A percentile compares a stretch with the other conserved stretches of the same genome.
phyloP scores from a whole-genome alignment of 352 stramenopile species.

The Globisporangium barbulae region DNA sequence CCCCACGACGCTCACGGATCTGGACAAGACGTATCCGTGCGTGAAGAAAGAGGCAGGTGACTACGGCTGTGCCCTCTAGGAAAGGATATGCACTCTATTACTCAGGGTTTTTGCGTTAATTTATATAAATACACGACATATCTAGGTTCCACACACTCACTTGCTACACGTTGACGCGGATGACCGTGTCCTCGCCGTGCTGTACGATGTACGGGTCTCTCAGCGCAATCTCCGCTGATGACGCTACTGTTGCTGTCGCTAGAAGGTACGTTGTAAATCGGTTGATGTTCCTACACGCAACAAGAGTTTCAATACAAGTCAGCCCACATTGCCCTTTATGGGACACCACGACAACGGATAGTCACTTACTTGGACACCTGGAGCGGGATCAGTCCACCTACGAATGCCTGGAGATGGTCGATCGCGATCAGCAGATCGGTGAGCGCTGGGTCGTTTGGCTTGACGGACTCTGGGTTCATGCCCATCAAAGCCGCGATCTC shows the following conservation, averaged over 20 bases:
- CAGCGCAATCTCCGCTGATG: neutral
- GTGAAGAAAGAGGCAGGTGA: neutral
- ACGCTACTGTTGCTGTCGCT: neutral
- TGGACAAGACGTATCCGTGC: constrained; percentile 2
- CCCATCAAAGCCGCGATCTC: constrained; percentile 20
- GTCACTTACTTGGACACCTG: constrained; percentile 26
- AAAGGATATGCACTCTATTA: neutral
- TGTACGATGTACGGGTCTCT: constrained; percentile 2
- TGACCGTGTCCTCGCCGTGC: constrained; percentile 1
- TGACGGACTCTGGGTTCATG: constrained; percentile 18
- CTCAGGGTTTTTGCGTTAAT: neutral
- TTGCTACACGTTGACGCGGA: constrained; percentile 9
- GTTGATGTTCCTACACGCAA: neutral
- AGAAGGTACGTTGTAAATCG: constrained; percentile 5
- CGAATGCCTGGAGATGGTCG: constrained; percentile 20
- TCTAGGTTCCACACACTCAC: neutral
- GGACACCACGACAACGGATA: neutral
- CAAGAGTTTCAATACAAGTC: neutral
- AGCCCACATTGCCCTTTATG: too few relatives aligned
- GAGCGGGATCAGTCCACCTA: constrained; percentile 15
- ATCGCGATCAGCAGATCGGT: constrained; percentile 19
- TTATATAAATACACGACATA: constrained; percentile 3
- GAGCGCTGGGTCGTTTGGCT: constrained; percentile 12
- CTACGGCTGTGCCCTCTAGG: constrained; percentile 2
- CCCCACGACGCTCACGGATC: constrained; percentile 1